Evolutionary conservation across 306 rosid genomes (phyloP), one percentile per base, ranked within the genome.

Genomic region (Cicer arietinum): DNA sequence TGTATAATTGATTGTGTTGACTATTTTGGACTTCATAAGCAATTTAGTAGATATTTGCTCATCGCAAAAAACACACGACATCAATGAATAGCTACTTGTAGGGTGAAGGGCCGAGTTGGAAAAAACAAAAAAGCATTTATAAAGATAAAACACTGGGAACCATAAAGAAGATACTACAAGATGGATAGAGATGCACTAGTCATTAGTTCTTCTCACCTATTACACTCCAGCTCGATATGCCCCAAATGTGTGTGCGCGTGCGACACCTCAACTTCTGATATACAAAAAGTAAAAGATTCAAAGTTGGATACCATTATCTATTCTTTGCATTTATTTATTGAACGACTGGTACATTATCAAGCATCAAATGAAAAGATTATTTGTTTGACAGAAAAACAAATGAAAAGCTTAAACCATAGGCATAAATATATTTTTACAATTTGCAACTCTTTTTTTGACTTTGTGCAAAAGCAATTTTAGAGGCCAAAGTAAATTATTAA

Each of bases 1-100:
- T 6, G 66, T 60, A 30, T 61, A 30, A 61, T 8, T 61, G 18
- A 61, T 39, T 61, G 44, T 61, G 66, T 30, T 59, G 43, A 59
- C 35, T 53, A 12, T 18, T 18, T 35, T 7, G 12, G 47, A 62
- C 37, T 62, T 18, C 45, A 7, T 8, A 3, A 14, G 69, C 69
- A 63, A 63, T 63, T 63, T 41, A 63, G 50, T 63, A 41, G 12
- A 40, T 39, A 39, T 41, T 63, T 63, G 30, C 11, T 14, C 22
- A 39, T 63, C 5, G 6, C 47, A 63, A 16, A 59, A 59, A 51
- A 51, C 5, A 58, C 65, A 58, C 41, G 2, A 14, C 65, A 58
- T 58, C 16, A 6, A 58, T 58, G 20, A 11, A 25, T 25, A 58
- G 16, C 10, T 25, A 58, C 14, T 58, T 58, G 42, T 58, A 25